Conservation (phyloP, 1,284 basidiomycete genomes). For the Singerocomus rubriflavus region DNA sequence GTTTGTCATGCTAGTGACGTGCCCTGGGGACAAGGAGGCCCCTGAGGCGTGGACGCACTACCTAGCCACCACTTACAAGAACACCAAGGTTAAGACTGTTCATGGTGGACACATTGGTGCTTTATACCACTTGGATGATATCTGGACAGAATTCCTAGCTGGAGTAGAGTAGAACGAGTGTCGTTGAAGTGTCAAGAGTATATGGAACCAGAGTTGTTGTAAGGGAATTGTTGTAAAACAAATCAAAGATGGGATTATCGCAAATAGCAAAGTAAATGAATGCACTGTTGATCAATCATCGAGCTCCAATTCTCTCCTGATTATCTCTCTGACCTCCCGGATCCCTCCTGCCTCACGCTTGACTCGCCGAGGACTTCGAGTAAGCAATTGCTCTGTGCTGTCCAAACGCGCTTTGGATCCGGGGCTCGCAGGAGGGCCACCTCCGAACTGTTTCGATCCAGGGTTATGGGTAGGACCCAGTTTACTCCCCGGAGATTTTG, state of each 20-base stretch:
- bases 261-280: conserved; percentile 30
- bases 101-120: conserved; percentile 48
- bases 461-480: conserved; percentile 33
- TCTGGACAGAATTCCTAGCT: conserved; percentile 44
- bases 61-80: conserved; percentile 42
- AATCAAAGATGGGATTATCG: conserved; percentile 25
- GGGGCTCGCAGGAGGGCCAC: conserved; percentile 33
- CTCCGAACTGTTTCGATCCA: conserved; percentile 28
- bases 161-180: conserved; percentile 15
- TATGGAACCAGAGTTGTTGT: background rate
- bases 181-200: background rate
- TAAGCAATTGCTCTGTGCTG: conserved; percentile 56
- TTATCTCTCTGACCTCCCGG: conserved; percentile 73
- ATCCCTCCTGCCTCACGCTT: conserved; percentile 67
- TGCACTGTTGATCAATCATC: conserved; percentile 48
- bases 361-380: conserved; percentile 66
- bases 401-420: conserved; percentile 41
- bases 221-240: conserved; percentile 19
- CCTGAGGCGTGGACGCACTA: conserved; percentile 44
- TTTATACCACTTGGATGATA: conserved; percentile 42
- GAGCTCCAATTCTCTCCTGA: conserved; percentile 70
- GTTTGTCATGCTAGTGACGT: conserved; percentile 44
- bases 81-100: conserved; percentile 36
- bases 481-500: conserved; percentile 35
- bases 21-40: conserved; percentile 37